These are phyloP conservation scores for Brachypodium distachyon DNA, from an alignment of 202 grass and related monocot species.

Conservation along the genomic window DNA sequence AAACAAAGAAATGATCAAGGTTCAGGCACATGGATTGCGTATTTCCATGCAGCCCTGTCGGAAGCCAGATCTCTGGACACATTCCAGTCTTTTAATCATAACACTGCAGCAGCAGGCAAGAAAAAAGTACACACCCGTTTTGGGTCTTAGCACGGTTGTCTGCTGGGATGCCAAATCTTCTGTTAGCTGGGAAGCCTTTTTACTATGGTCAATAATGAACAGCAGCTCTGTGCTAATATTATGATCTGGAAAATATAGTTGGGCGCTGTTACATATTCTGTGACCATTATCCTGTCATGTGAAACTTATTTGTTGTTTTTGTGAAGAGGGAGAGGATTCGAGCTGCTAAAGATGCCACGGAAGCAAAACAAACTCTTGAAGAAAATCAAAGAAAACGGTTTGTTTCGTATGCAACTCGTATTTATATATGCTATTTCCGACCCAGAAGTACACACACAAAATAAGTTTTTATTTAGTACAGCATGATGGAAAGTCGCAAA, in stretches of 20 bases:
- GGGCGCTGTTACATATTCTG: not conserved
- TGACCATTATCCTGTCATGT: not conserved
- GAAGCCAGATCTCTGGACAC: too few relatives aligned
- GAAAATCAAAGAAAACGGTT: conserved; percentile 82
- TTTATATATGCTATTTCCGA: not conserved
- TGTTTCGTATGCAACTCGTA: conserved; percentile 17
- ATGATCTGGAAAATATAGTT: not conserved
- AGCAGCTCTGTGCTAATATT: not conserved
- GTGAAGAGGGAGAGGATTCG: conserved; percentile 54
- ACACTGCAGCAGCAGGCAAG: not conserved
- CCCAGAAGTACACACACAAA: not conserved
- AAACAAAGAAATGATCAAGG: too few relatives aligned
- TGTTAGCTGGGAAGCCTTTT: not conserved
- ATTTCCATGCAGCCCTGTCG: too few relatives aligned
- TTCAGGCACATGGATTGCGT: too few relatives aligned
- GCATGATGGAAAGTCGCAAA: conserved; percentile 53
- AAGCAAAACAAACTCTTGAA: conserved; percentile 65
- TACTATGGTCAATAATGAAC: not conserved
- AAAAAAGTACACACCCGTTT: too few relatives aligned
- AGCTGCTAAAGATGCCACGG: conserved; percentile 58
- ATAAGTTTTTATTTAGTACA: conserved; percentile 31
- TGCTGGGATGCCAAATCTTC: not conserved
- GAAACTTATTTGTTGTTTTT: conserved; percentile 16
- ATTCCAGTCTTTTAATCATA: too few relatives aligned
- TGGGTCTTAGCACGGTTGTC: not conserved